These are phyloP conservation scores for Bertia moriformis DNA, from an alignment of 2,329 filamentous ascomycete species.

Conservation along the genomic window DNA sequence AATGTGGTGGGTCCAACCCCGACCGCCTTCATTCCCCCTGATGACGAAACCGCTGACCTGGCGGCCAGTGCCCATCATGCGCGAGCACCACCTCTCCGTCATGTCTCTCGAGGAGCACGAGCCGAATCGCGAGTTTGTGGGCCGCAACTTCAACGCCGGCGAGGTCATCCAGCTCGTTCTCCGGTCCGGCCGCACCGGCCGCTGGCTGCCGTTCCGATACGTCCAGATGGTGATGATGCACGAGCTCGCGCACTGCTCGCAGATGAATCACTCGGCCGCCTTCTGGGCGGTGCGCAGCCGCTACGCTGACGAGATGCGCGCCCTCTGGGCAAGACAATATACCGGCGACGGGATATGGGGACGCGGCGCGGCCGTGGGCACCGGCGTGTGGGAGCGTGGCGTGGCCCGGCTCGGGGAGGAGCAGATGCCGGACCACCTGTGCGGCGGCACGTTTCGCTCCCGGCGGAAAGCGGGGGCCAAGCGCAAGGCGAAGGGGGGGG, in stretches of 20 bases:
- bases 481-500: conserved; percentile 35
- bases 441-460: conserved; percentile 65
- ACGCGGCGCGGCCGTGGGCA: conserved; percentile 46
- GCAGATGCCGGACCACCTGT: conserved; percentile 55
- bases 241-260: conserved; percentile 73
- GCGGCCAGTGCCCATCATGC: conserved; percentile 50
- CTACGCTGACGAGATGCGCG: conserved; percentile 58
- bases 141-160: conserved; percentile 80
- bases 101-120: conserved; percentile 69
- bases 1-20: conserved; percentile 39
- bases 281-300: conserved; percentile 71
- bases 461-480: conserved; percentile 32
- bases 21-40: background rate
- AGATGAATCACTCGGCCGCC: conserved; percentile 75
- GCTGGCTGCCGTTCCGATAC: conserved; percentile 69
- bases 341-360: conserved; percentile 78
- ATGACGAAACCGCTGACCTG: background rate
- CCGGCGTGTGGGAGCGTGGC: conserved; percentile 39
- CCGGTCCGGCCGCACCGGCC: conserved; percentile 44
- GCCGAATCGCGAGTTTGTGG: conserved; percentile 69
- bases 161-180: conserved; percentile 78
- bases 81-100: conserved; percentile 46
- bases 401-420: conserved; percentile 36
- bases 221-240: conserved; percentile 96
- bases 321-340: conserved; percentile 56